These are phyloP conservation scores for Volutella citrinella DNA, from an alignment of 2,329 filamentous ascomycete genomes.

Conservation along the genomic window DNA sequence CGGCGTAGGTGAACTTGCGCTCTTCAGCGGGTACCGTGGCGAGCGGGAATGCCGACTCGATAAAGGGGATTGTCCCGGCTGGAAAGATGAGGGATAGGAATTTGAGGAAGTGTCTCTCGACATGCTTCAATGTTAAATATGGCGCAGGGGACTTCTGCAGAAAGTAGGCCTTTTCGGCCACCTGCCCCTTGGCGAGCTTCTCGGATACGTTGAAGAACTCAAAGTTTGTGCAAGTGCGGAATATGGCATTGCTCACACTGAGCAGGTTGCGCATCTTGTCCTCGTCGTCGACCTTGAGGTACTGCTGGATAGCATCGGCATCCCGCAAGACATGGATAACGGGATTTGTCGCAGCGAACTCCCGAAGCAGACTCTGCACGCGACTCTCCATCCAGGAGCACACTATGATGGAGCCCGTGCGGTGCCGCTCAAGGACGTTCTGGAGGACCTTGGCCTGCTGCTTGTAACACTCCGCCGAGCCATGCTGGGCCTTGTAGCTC, in stretches of 20 bases:
- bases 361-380: constrained; percentile 57
- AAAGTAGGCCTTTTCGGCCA: constrained; percentile 16
- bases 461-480: constrained; percentile 58
- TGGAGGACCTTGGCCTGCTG: constrained; percentile 62
- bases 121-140: constrained; percentile 64
- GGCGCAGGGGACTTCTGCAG: constrained; percentile 45
- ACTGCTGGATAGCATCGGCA: constrained; percentile 58
- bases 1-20: constrained; percentile 64
- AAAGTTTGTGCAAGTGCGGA: constrained; percentile 66
- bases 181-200: constrained; percentile 29
- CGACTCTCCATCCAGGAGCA: constrained; percentile 69
- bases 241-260: constrained; percentile 53
- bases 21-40: constrained; percentile 59
- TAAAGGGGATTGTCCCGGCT: constrained; percentile 50
- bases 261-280: constrained; percentile 58
- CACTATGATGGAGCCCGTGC: constrained; percentile 63
- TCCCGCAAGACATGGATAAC: constrained; percentile 70
- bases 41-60: constrained; percentile 64
- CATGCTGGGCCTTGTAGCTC: constrained; percentile 61
- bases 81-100: constrained; percentile 62
- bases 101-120: constrained; percentile 67
- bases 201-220: constrained; percentile 77
- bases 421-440: constrained; percentile 56
- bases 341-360: constrained; percentile 63
- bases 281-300: constrained; percentile 56